A percentile compares a stretch with the other conserved stretches of the same genome.
These are phyloP conservation scores for Pseudogymnoascus sp. DNA, from an alignment of 2,329 filamentous ascomycete genomes.

Conservation along the genomic window DNA sequence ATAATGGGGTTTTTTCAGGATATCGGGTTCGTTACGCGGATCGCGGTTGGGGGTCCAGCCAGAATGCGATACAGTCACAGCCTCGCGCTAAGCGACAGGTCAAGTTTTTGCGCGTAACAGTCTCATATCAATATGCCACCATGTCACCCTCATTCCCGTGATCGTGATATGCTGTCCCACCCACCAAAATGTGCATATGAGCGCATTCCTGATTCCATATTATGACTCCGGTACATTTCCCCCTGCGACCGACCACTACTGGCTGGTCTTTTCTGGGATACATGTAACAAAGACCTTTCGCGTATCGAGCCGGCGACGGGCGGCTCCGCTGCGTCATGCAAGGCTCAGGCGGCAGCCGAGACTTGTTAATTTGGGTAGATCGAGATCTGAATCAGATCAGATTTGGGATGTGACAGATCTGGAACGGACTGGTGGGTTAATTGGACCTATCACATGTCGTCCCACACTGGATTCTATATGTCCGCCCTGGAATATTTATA, in stretches of 20 bases:
- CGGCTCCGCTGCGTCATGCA: conserved; percentile 2
- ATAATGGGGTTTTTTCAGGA: neutral
- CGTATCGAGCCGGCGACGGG: conserved; percentile 3
- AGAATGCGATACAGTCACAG: neutral
- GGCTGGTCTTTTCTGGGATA: neutral
- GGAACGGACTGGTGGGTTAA: neutral
- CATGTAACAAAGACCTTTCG: neutral
- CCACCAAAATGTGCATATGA: neutral
- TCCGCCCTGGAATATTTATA: neutral
- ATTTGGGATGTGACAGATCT: conserved; percentile 6
- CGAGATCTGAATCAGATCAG: conserved; percentile 6
- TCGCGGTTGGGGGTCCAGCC: conserved; percentile 3
- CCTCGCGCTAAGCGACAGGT: conserved; percentile 7
- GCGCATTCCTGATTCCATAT: neutral
- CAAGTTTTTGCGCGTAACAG: conserved; percentile 2
- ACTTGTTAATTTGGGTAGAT: conserved; percentile 1
- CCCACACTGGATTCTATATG: neutral
- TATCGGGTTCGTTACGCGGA: neutral
- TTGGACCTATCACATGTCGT: neutral
- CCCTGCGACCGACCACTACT: neutral
- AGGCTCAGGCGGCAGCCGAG: neutral
- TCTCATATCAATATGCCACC: conserved; percentile 4
- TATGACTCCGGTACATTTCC: neutral
- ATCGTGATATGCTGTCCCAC: neutral
- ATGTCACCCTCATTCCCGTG: conserved; percentile 2